These are phyloP conservation scores for Trichoderma harzianum DNA, from an alignment of 2,329 filamentous ascomycete species.

Conservation along the genomic window DNA sequence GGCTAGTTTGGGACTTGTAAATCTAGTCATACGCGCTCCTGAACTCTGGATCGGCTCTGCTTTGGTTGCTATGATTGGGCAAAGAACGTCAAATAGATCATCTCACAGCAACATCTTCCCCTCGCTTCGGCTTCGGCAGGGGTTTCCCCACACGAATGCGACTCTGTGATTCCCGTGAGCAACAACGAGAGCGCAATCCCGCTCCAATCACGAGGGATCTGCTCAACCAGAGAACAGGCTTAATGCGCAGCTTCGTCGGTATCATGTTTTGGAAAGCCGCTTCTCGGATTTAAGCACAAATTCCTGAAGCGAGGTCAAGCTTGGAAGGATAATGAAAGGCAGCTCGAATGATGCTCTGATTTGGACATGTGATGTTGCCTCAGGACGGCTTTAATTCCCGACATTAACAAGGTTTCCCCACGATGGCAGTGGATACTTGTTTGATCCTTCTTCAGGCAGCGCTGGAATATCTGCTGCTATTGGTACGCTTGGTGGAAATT, in stretches of 20 bases:
- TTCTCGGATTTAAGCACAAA: not conserved
- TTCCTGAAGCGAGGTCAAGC: not conserved
- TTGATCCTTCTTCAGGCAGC: constrained; percentile 6
- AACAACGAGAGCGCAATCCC: not conserved
- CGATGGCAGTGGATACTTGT: not conserved
- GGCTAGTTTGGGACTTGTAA: not conserved
- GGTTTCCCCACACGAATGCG: not conserved
- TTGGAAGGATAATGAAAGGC: too few relatives aligned
- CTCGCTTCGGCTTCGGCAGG: not conserved
- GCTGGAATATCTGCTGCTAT: not conserved
- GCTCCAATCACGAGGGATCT: not conserved
- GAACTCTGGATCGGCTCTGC: not conserved
- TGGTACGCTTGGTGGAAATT: constrained; percentile 4
- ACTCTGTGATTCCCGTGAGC: not conserved
- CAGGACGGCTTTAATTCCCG: not conserved
- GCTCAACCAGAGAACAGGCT: not conserved
- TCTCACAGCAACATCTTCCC: not conserved
- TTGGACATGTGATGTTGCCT: not conserved
- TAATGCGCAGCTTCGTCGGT: not conserved
- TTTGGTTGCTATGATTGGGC: not conserved
- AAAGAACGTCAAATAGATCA: not conserved
- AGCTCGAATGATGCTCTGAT: not conserved
- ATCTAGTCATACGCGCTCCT: not conserved
- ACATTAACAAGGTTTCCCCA: not conserved
- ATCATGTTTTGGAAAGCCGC: not conserved